A percentile compares a stretch with the other conserved stretches of the same genome.
Evolutionary conservation across 192 early-diverging fungal genomes (phyloP).

Genomic region (Podila clonocystis): DNA sequence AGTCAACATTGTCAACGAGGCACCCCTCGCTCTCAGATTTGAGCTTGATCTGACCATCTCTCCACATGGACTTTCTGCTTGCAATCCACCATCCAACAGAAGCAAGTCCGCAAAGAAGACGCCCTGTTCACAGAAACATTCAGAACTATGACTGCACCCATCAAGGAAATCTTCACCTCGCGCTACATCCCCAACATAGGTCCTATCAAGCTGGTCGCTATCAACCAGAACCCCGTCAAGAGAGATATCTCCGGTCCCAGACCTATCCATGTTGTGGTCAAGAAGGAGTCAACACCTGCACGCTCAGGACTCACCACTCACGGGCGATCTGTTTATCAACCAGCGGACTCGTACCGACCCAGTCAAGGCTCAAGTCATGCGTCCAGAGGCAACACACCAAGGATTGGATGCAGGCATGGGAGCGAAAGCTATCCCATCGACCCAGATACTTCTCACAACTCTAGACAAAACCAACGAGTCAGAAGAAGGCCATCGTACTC

Average conservation of each 20-base stretch:
- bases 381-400: not conserved
- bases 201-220: constrained; percentile 17
- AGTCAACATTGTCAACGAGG: no score
- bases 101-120: not conserved
- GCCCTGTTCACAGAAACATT: constrained; percentile 37
- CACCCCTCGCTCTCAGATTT: no score
- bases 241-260: not conserved
- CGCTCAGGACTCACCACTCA: not conserved
- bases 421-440: not conserved
- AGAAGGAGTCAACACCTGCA: not conserved
- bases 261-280: not conserved
- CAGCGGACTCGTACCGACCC: not conserved
- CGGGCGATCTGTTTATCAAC: not conserved
- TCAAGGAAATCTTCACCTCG: constrained; percentile 42
- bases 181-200: constrained; percentile 15
- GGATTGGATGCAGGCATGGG: not conserved
- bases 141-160: constrained; percentile 15
- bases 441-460: not conserved
- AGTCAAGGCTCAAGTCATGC: not conserved
- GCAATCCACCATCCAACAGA: constrained; percentile 1
- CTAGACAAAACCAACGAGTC: not conserved
- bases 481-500: not conserved
- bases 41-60: no score
- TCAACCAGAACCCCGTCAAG: constrained; percentile 7
- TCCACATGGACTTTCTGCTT: not conserved